phyloP scores from a whole-genome alignment of 805 yeast species.

The Jamesozyma lodderae region DNA sequence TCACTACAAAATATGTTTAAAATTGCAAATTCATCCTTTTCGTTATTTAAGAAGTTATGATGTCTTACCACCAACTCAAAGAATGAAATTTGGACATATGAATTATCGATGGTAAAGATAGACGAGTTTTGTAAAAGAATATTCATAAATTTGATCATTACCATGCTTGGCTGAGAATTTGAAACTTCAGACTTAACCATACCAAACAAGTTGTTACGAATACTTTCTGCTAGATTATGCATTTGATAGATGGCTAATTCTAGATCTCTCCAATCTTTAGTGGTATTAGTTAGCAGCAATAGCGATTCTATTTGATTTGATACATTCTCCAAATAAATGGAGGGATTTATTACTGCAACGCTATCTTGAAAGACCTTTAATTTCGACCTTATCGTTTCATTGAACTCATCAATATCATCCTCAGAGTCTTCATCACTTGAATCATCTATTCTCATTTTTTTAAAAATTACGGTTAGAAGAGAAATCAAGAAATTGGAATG shows the following conservation, averaged over 20 bases:
- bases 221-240: conserved; percentile 66
- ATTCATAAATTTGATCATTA: conserved; percentile 30
- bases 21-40: conserved; percentile 46
- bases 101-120: conserved; percentile 50
- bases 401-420: conserved; percentile 68
- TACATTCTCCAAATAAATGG: conserved; percentile 50
- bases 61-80: conserved; percentile 83
- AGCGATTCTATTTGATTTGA: conserved; percentile 45
- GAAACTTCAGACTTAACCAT: conserved; percentile 56
- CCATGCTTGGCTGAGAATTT: conserved; percentile 53
- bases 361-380: conserved; percentile 79
- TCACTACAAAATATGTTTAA: conserved; percentile 72
- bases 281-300: conserved; percentile 18
- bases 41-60: conserved; percentile 40
- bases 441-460: conserved; percentile 75
- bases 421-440: conserved; percentile 65
- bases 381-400: conserved; percentile 59
- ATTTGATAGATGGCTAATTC: conserved; percentile 85
- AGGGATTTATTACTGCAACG: conserved; percentile 52
- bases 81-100: conserved; percentile 70
- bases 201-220: conserved; percentile 69
- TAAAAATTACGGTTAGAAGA: conserved; percentile 57
- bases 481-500: conserved; percentile 49
- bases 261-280: conserved; percentile 62
- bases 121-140: conserved; percentile 26